A percentile compares a stretch with the other conserved stretches of the same genome.
Conservation (phyloP, 176 grass and related monocot species). For the Avena eriantha region DNA sequence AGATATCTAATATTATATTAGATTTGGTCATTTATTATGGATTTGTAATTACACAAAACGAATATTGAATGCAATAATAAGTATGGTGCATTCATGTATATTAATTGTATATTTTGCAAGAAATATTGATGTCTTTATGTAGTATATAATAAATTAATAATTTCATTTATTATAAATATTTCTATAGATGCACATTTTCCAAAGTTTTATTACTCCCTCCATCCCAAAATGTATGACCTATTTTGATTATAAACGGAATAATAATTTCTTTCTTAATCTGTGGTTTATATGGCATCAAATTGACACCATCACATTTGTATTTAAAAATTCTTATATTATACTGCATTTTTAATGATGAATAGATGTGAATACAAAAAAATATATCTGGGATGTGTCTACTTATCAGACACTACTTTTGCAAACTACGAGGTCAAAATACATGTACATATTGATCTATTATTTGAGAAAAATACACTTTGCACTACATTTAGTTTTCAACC, state of each 20-base stretch:
- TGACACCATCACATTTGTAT: neutral
- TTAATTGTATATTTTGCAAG: neutral
- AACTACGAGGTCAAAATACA: neutral
- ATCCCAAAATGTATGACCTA: neutral
- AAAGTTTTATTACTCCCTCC: neutral
- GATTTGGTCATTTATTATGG: slow-evolving; percentile 2
- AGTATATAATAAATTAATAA: neutral
- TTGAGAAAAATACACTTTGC: no score
- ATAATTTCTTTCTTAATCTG: neutral
- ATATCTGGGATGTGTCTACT: neutral
- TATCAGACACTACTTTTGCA: neutral
- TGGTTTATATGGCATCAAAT: neutral
- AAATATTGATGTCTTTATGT: neutral
- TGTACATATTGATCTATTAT: no score
- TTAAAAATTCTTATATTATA: no score
- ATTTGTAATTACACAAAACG: neutral
- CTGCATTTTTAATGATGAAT: neutral
- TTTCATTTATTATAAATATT: neutral
- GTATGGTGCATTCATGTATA: neutral
- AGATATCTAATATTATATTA: neutral
- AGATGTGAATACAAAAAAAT: no score
- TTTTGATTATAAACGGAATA: neutral
- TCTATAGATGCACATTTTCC: neutral
- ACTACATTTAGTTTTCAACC: no score
- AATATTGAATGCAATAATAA: neutral